These are phyloP conservation scores for Pelargonium citronellum DNA, from an alignment of 441 rosid species.

Conservation along the genomic window DNA sequence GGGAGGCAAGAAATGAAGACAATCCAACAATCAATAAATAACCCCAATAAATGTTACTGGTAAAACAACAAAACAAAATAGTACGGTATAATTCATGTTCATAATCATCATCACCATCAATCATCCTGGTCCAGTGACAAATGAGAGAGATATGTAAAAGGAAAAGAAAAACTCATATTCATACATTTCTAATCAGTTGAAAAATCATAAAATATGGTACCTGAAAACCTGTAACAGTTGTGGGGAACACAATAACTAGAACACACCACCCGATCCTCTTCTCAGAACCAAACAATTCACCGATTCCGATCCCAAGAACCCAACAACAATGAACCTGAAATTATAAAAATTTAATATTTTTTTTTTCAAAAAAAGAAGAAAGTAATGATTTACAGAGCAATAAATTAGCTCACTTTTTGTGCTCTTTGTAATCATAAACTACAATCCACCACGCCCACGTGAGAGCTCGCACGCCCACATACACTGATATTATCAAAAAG, in stretches of 20 bases:
- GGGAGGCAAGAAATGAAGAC: conserved; percentile 7
- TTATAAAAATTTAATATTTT: background rate
- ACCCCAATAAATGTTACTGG: conserved; percentile 4
- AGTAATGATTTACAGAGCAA: conserved; percentile 26
- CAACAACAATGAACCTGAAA: conserved; percentile 24
- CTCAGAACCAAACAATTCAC: conserved; percentile 23
- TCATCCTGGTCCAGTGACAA: background rate
- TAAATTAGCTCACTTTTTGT: conserved; percentile 29
- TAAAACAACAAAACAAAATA: background rate
- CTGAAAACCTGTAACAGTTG: conserved; percentile 48
- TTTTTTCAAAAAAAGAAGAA: conserved; percentile 17
- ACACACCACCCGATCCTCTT: conserved; percentile 39
- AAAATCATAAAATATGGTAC: conserved; percentile 36
- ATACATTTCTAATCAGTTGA: conserved; percentile 11
- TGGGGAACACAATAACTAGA: conserved; percentile 54
- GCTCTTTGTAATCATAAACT: background rate
- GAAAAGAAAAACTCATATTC: conserved; percentile 3
- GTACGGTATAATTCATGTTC: conserved; percentile 5
- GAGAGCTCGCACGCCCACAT: conserved; percentile 7
- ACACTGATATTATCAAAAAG: background rate
- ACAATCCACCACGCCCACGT: conserved; percentile 7
- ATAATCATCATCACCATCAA: background rate
- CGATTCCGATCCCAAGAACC: conserved; percentile 48
- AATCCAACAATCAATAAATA: conserved; percentile 7
- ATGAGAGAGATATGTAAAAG: background rate